Percentiles rank a stretch among this genome's conserved stretches.
phyloP scores from a whole-genome alignment of 208 protist species.

The Lotmaria passim region DNA sequence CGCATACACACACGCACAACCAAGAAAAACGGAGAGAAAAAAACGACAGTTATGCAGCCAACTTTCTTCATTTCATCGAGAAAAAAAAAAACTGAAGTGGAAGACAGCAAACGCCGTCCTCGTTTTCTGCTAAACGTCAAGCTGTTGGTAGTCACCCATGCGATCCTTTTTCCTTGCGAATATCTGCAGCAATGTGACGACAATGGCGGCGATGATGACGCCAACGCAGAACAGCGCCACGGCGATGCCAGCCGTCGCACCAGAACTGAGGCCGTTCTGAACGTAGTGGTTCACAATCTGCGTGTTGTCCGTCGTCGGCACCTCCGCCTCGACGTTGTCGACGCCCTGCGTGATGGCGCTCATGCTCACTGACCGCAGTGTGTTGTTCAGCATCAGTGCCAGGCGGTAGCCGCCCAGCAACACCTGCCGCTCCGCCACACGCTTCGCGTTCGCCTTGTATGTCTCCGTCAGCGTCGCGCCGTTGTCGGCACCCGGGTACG shows the following conservation, averaged over 20 bases:
- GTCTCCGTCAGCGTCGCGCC: constrained; percentile 30
- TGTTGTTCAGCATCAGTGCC: constrained; percentile 28
- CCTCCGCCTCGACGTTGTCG: constrained; percentile 21
- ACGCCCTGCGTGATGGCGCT: constrained; percentile 11
- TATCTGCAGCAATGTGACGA: not conserved
- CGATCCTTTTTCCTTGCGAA: not conserved
- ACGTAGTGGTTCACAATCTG: constrained; percentile 11
- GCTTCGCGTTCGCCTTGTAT: constrained; percentile 35
- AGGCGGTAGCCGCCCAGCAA: constrained; percentile 34
- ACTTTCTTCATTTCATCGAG: no score
- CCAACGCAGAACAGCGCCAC: constrained; percentile 26
- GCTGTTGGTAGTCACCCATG: not conserved
- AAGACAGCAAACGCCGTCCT: no score
- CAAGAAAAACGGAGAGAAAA: constrained; percentile 16
- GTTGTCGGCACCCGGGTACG: constrained; percentile 42
- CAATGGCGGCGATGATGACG: constrained; percentile 11
- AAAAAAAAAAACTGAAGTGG: not conserved
- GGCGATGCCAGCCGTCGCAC: constrained; percentile 29
- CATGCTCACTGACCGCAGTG: constrained; percentile 14
- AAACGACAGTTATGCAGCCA: constrained; percentile 11
- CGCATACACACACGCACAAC: no score
- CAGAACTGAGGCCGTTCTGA: constrained; percentile 23
- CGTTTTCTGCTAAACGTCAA: not conserved
- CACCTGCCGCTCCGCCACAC: constrained; percentile 24
- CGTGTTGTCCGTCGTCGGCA: constrained; percentile 10